Percentiles rank a stretch among this genome's conserved stretches.
Evolutionary conservation across 495 filamentous ascomycete genomes (phyloP).

Genomic region (Aspergillus kassunensis): DNA sequence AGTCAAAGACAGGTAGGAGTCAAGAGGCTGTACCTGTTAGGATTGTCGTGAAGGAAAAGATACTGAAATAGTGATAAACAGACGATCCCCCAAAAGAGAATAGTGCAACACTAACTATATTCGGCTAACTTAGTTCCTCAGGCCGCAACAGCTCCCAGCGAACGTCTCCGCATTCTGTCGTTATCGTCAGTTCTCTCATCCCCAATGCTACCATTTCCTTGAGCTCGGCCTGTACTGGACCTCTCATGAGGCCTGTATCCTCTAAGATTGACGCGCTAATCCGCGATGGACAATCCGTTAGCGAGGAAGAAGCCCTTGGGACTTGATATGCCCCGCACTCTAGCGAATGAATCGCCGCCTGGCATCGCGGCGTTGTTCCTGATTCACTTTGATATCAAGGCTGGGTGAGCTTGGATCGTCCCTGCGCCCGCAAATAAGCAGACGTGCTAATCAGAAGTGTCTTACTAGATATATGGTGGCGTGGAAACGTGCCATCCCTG

Average conservation of each 20-base stretch:
- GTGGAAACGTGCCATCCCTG: conserved; percentile 72
- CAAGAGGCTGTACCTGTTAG: background rate
- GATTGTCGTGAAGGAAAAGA: too few relatives aligned
- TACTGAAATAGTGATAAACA: background rate
- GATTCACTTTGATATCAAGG: conserved; percentile 81
- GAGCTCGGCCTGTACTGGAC: conserved; percentile 1
- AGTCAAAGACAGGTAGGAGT: too few relatives aligned
- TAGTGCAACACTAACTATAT: conserved; percentile 12
- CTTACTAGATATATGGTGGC: conserved; percentile 66
- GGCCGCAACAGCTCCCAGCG: conserved; percentile 15
- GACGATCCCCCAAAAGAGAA: background rate
- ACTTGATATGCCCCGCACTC: conserved; percentile 33
- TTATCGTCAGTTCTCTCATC: conserved; percentile 5
- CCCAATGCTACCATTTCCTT: conserved; percentile 9
- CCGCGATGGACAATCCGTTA: conserved; percentile 30
- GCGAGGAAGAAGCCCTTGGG: conserved; percentile 28
- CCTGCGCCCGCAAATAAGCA: background rate
- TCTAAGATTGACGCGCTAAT: background rate
- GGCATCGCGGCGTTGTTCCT: conserved; percentile 80
- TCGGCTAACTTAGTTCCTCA: conserved; percentile 18
- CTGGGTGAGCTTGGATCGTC: conserved; percentile 52
- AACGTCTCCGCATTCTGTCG: background rate
- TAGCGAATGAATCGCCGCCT: conserved; percentile 47
- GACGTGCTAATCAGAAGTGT: background rate
- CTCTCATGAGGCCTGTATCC: conserved; percentile 23